phyloP scores from a whole-genome alignment of 1,139 yeast genomes.

The Geotrichum australiense region DNA sequence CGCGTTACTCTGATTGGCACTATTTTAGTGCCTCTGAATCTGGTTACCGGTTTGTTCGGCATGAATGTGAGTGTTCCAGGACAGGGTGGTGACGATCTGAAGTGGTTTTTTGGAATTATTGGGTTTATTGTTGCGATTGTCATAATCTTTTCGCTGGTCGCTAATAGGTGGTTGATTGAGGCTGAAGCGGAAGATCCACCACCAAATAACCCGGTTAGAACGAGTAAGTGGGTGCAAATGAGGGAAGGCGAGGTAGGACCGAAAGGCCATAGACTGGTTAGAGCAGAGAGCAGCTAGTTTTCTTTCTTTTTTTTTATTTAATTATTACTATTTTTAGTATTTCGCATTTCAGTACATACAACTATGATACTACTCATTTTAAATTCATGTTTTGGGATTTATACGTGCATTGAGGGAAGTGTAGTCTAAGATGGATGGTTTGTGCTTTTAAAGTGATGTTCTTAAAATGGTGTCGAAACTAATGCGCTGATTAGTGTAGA shows the following conservation, averaged over 20 bases:
- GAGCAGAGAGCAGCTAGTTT: neutral
- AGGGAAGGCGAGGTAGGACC: neutral
- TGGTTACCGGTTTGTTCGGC: conserved; percentile 89
- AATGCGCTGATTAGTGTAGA: too few relatives aligned
- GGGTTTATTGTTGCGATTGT: conserved; percentile 34
- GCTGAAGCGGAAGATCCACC: conserved; percentile 13
- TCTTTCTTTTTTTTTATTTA: neutral
- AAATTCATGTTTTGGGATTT: too few relatives aligned
- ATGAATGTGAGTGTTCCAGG: conserved; percentile 95
- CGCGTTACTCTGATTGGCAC: conserved; percentile 90
- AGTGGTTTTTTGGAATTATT: conserved; percentile 64
- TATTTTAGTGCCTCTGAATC: conserved; percentile 77
- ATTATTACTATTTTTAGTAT: neutral
- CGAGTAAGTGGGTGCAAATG: neutral
- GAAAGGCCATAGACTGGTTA: neutral
- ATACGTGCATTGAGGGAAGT: too few relatives aligned
- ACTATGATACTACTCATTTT: too few relatives aligned
- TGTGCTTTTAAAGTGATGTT: too few relatives aligned
- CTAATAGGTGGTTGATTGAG: conserved; percentile 23
- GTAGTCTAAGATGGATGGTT: too few relatives aligned
- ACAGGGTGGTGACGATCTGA: conserved; percentile 38
- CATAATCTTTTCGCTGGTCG: conserved; percentile 21
- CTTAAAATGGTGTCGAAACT: too few relatives aligned
- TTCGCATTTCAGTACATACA: too few relatives aligned
- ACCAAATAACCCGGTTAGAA: neutral